phyloP scores from a whole-genome alignment of 805 yeast genomes.

The Candida maltosa region DNA sequence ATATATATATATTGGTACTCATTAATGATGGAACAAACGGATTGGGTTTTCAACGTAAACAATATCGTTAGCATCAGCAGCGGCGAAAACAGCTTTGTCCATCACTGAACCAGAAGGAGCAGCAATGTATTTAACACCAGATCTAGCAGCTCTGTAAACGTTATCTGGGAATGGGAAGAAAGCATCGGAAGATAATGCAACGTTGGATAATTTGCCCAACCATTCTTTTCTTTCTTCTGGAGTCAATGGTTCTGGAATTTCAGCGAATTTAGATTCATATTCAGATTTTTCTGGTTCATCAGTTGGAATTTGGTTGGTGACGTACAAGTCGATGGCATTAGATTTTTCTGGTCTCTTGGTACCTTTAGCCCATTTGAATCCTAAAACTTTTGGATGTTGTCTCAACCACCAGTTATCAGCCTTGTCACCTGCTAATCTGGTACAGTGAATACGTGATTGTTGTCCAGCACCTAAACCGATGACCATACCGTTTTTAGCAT shows the following conservation, averaged over 20 bases:
- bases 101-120: conserved; percentile 98
- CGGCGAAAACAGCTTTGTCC: conserved; percentile 93
- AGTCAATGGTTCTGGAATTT: conserved; percentile 80
- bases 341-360: conserved; percentile 98
- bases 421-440: conserved; percentile 98
- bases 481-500: conserved; percentile 99
- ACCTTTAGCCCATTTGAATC: conserved; percentile 96
- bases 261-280: conserved; percentile 84
- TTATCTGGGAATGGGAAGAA: conserved; percentile 99
- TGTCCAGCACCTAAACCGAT: conserved; percentile 99
- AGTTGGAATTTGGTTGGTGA: conserved; percentile 86
- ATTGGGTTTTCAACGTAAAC: conserved; percentile 97
- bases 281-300: conserved; percentile 91
- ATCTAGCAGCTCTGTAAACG: conserved; percentile 93
- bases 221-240: conserved; percentile 82
- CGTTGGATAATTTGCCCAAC: conserved; percentile 75
- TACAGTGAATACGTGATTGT: conserved; percentile 98
- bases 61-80: conserved; percentile 87
- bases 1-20: background rate
- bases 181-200: conserved; percentile 94
- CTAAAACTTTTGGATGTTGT: conserved; percentile 94
- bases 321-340: conserved; percentile 93
- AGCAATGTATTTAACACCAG: conserved; percentile 93
- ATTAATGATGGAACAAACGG: conserved; percentile 94
- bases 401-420: conserved; percentile 99